Percentiles rank a stretch among this genome's conserved stretches.
phyloP scores from a whole-genome alignment of 306 rosid genomes.

The Gastrolobium bilobum region DNA sequence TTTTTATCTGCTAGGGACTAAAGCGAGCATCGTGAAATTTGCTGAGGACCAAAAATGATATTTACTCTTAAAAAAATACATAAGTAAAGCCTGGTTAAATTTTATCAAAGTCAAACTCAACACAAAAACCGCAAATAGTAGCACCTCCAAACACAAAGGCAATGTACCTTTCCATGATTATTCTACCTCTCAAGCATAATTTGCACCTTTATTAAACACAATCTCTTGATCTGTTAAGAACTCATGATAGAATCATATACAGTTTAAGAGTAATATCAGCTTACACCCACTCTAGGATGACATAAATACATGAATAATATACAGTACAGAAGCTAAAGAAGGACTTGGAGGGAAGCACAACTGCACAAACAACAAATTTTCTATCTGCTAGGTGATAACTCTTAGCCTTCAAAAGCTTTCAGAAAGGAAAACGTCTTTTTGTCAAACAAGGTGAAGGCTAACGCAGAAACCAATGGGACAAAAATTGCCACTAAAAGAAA shows the following conservation, averaged over 20 bases:
- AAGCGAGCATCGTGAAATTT: too few relatives aligned
- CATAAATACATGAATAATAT: constrained; percentile 44
- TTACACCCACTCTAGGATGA: constrained; percentile 42
- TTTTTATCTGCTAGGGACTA: too few relatives aligned
- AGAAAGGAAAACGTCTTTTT: constrained; percentile 47
- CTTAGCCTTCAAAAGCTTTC: constrained; percentile 51
- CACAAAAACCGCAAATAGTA: too few relatives aligned
- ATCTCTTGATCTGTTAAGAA: constrained; percentile 26
- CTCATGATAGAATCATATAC: constrained; percentile 40
- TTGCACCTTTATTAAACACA: constrained; percentile 34
- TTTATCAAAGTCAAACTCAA: too few relatives aligned
- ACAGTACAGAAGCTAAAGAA: constrained; percentile 30
- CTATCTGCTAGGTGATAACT: constrained; percentile 29
- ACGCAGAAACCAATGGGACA: constrained; percentile 54
- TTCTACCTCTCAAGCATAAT: constrained; percentile 8
- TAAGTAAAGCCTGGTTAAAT: too few relatives aligned
- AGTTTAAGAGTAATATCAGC: constrained; percentile 26
- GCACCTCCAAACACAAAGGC: not conserved
- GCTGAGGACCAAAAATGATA: too few relatives aligned
- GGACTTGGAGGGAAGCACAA: constrained; percentile 32
- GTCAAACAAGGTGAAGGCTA: constrained; percentile 54
- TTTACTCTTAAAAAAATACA: too few relatives aligned
- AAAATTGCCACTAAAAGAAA: constrained; percentile 52
- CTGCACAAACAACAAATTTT: constrained; percentile 49
- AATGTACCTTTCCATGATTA: not conserved